phyloP scores from a whole-genome alignment of 257 asterid genomes.

The Solanum tacnaense region DNA sequence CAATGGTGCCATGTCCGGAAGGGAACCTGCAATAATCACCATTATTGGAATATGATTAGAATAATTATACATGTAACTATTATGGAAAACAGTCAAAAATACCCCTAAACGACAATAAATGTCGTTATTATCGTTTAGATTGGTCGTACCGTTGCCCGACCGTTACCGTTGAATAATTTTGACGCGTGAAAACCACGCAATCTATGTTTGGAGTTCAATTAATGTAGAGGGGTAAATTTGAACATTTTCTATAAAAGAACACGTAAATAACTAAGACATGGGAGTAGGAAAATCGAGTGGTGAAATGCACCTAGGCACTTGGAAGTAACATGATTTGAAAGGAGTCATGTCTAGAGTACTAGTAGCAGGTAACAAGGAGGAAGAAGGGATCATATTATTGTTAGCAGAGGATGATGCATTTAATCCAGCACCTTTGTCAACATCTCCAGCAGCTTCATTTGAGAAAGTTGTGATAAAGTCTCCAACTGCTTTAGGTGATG shows the following conservation, averaged over 20 bases:
- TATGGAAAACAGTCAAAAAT: neutral
- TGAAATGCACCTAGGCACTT: conserved; percentile 42
- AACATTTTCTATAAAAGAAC: neutral
- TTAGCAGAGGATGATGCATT: conserved; percentile 14
- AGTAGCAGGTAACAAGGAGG: conserved; percentile 22
- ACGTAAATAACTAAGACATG: neutral
- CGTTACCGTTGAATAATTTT: neutral
- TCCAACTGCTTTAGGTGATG: conserved; percentile 46
- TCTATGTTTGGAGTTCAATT: neutral
- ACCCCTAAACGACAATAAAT: neutral
- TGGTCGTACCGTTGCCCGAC: neutral
- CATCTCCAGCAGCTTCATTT: conserved; percentile 6
- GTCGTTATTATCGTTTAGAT: neutral
- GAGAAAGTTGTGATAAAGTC: conserved; percentile 23
- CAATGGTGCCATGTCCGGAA: conserved; percentile 63
- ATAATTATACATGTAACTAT: neutral
- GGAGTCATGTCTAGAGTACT: conserved; percentile 46
- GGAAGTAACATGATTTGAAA: conserved; percentile 53
- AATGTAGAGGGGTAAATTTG: neutral
- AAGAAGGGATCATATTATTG: conserved; percentile 32
- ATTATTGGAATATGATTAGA: neutral
- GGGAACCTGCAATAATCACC: conserved; percentile 36
- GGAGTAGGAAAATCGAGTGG: neutral
- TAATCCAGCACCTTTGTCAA: conserved; percentile 13
- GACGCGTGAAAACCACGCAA: neutral